phyloP scores from a whole-genome alignment of 495 filamentous ascomycete species.

The Xylaria castorea region DNA sequence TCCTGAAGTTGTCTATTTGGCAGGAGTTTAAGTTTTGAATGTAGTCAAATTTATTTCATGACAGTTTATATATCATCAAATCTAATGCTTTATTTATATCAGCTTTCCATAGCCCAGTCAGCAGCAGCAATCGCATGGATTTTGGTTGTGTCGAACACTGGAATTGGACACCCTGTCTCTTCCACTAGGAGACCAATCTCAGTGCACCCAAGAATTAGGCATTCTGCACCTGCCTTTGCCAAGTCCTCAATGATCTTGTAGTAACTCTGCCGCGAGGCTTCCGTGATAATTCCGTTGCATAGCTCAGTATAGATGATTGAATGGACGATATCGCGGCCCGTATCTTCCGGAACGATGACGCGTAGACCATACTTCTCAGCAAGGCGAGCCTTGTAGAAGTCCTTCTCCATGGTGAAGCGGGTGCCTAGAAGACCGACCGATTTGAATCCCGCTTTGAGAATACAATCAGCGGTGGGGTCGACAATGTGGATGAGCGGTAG shows the following conservation, averaged over 20 bases:
- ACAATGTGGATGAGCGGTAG: slow-evolving; percentile 21
- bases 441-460: slow-evolving; percentile 24
- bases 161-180: slow-evolving; percentile 15
- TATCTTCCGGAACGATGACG: slow-evolving; percentile 14
- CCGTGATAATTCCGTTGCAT: slow-evolving; percentile 20
- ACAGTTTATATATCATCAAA: slow-evolving; percentile 6
- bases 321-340: slow-evolving; percentile 16
- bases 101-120: slow-evolving; percentile 19
- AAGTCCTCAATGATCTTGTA: slow-evolving; percentile 17
- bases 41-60: background rate
- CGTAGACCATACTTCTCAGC: slow-evolving; percentile 14
- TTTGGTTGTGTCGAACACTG: slow-evolving; percentile 21
- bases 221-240: slow-evolving; percentile 21
- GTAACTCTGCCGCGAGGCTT: slow-evolving; percentile 19
- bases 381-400: slow-evolving; percentile 23
- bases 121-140: slow-evolving; percentile 20
- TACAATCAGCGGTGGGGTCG: slow-evolving; percentile 14
- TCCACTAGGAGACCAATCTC: slow-evolving; percentile 20
- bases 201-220: slow-evolving; percentile 22
- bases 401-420: slow-evolving; percentile 25
- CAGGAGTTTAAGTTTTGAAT: background rate
- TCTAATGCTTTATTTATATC: background rate
- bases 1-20: background rate
- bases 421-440: slow-evolving; percentile 23
- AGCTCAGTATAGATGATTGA: slow-evolving; percentile 23